These are phyloP conservation scores for Ceratobasidium sp. DNA, from an alignment of 1,284 basidiomycete species.

Conservation along the genomic window DNA sequence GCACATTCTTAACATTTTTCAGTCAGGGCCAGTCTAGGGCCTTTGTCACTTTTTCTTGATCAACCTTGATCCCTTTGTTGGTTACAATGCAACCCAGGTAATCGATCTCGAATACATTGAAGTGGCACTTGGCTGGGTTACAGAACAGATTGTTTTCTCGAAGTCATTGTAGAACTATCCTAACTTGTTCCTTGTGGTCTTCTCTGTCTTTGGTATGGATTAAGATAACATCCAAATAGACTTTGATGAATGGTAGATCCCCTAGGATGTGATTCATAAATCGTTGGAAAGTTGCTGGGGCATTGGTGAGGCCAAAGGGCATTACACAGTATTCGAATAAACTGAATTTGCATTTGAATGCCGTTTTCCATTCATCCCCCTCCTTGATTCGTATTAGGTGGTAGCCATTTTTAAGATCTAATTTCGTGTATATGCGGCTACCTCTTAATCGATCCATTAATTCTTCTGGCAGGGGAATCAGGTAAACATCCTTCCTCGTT, in stretches of 20 bases:
- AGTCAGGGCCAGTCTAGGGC: not conserved
- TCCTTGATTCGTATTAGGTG: constrained; percentile 47
- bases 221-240: not conserved
- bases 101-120: not conserved
- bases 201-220: not conserved
- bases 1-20: constrained; percentile 44
- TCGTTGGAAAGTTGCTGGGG: constrained; percentile 50
- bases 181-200: not conserved
- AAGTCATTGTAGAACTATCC: not conserved
- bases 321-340: constrained; percentile 53
- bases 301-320: constrained; percentile 54
- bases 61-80: not conserved
- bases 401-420: constrained; percentile 49
- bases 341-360: constrained; percentile 51
- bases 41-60: not conserved
- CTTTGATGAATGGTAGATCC: not conserved
- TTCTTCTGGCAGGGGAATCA: too few species aligned
- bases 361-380: constrained; percentile 51
- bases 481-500: too few species aligned
- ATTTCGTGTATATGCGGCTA: constrained; percentile 48
- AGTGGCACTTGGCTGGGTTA: not conserved
- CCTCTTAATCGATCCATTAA: too few species aligned
- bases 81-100: not conserved
- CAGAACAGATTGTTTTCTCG: not conserved
- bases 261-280: constrained; percentile 24